phyloP scores from a whole-genome alignment of 768 basidiomycete genomes.

The Tylopilus sp. region DNA sequence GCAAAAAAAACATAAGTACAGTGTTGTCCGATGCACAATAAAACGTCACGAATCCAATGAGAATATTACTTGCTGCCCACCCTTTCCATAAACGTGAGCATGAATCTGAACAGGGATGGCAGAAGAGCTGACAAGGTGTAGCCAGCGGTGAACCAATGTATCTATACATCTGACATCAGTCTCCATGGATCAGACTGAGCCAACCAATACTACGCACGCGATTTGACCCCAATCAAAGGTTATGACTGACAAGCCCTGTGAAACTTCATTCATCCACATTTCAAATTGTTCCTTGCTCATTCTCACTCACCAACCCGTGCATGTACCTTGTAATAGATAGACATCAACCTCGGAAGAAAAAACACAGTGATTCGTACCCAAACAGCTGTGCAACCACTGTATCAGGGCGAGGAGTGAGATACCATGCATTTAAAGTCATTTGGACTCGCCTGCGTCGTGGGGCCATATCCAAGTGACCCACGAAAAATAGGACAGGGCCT shows the following conservation, averaged over 20 bases:
- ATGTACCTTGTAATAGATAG: too few species aligned
- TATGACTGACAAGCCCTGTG: slow-evolving; percentile 61
- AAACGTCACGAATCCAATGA: slow-evolving; percentile 66
- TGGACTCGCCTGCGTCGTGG: too few species aligned
- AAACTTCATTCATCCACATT: too few species aligned
- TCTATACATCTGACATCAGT: slow-evolving; percentile 4
- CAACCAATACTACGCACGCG: slow-evolving; percentile 26
- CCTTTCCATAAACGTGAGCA: slow-evolving; percentile 25
- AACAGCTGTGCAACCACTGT: too few species aligned
- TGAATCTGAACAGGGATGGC: neutral
- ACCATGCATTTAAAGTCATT: too few species aligned
- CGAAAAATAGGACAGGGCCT: too few species aligned
- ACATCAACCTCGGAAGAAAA: too few species aligned
- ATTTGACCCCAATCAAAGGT: slow-evolving; percentile 84
- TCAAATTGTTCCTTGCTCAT: too few species aligned
- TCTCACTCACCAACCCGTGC: too few species aligned
- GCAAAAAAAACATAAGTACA: neutral
- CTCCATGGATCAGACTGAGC: neutral
- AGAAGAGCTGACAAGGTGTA: slow-evolving; percentile 47
- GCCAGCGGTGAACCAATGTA: slow-evolving; percentile 52
- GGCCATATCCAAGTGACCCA: too few species aligned
- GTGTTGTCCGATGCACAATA: slow-evolving; percentile 44
- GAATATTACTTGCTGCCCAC: slow-evolving; percentile 79
- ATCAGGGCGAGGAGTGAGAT: too few species aligned
- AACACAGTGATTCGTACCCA: too few species aligned